Conservation (phyloP, 2,329 filamentous ascomycete species). For the Zelopaecilomyces penicillatus region DNA sequence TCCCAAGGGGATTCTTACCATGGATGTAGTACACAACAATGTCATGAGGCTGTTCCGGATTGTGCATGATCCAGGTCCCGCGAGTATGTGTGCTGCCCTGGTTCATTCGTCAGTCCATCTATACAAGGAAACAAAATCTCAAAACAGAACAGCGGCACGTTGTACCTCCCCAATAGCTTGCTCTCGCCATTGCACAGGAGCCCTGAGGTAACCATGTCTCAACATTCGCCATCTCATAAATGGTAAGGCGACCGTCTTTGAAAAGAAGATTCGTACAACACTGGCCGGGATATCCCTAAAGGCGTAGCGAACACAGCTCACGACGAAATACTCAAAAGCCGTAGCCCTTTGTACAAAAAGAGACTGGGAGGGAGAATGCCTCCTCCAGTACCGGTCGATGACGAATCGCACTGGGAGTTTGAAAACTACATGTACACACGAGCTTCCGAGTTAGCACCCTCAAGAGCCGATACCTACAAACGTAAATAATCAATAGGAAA, state of each 20-base stretch:
- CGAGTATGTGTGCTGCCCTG: conserved; percentile 35
- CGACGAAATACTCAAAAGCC: conserved; percentile 67
- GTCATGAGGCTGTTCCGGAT: conserved; percentile 55
- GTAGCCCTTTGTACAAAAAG: conserved; percentile 63
- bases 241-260: conserved; percentile 61
- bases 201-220: conserved; percentile 57
- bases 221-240: conserved; percentile 70
- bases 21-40: conserved; percentile 77
- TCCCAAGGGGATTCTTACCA: conserved; percentile 38
- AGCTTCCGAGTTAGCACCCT: neutral
- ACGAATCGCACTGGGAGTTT: conserved; percentile 22
- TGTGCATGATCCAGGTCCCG: conserved; percentile 62
- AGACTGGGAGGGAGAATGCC: conserved; percentile 22
- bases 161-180: conserved; percentile 23
- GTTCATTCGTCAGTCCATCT: conserved; percentile 5
- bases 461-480: neutral
- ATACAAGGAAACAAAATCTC: neutral
- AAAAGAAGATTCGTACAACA: conserved; percentile 70
- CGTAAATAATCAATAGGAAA: neutral
- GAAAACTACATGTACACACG: conserved; percentile 14
- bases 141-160: no score
- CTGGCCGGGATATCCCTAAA: conserved; percentile 62
- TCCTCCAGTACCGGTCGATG: conserved; percentile 22
- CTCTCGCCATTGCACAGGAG: conserved; percentile 56
- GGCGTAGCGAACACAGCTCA: conserved; percentile 69